These are phyloP conservation scores for Ophiostoma australiae DNA, from an alignment of 2,329 filamentous ascomycete species.

Conservation along the genomic window DNA sequence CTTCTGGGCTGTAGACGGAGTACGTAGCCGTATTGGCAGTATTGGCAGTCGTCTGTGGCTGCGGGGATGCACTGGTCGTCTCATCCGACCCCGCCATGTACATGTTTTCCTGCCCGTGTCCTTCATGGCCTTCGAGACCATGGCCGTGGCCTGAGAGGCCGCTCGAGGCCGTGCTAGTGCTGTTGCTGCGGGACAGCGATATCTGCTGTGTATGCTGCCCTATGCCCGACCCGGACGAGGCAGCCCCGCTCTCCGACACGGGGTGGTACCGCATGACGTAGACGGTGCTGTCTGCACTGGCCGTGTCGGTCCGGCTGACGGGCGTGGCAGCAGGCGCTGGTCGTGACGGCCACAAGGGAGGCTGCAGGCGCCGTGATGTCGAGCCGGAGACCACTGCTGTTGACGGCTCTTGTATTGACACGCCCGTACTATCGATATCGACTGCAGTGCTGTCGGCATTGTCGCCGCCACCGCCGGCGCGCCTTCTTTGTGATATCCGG, in stretches of 20 bases:
- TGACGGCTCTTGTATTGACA: constrained; percentile 27
- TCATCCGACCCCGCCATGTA: constrained; percentile 17
- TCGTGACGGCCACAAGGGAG: constrained; percentile 52
- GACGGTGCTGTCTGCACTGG: constrained; percentile 59
- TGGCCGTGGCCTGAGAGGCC: constrained; percentile 15
- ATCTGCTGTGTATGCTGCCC: not conserved
- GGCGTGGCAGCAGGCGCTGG: constrained; percentile 53
- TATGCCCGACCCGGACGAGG: constrained; percentile 16
- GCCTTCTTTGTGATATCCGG: not conserved
- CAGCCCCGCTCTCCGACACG: constrained; percentile 42
- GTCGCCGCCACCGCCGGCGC: constrained; percentile 29
- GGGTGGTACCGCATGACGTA: constrained; percentile 60
- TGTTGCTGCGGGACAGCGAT: constrained; percentile 25
- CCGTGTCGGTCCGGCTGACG: constrained; percentile 57
- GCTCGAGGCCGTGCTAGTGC: constrained; percentile 20
- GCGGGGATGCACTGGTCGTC: constrained; percentile 21
- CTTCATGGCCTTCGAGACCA: constrained; percentile 13
- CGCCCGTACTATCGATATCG: not conserved
- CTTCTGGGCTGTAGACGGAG: not conserved
- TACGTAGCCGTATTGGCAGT: constrained; percentile 34
- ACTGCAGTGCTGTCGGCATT: constrained; percentile 31
- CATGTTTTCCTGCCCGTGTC: not conserved
- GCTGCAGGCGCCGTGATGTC: constrained; percentile 34
- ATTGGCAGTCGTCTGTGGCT: not conserved
- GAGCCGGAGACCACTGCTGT: not conserved